A percentile compares a stretch with the other conserved stretches of the same genome.
Evolutionary conservation across 1,284 basidiomycete genomes (phyloP).

Genomic region (Phellinidium pouzarii): DNA sequence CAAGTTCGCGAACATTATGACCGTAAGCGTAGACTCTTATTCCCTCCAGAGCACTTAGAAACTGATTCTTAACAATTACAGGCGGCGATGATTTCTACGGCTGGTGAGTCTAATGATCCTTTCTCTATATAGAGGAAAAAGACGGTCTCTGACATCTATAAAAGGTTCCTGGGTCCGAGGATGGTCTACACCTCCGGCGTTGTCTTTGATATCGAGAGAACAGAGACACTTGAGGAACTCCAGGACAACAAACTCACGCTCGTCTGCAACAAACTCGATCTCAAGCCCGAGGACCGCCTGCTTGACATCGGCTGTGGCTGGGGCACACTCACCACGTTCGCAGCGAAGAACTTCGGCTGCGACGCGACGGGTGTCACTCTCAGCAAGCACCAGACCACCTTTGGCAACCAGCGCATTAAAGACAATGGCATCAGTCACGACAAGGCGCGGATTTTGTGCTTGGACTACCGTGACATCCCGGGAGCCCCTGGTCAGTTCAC

Average conservation of each 20-base stretch:
- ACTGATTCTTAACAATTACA: slow-evolving; percentile 21
- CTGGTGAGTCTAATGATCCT: slow-evolving; percentile 48
- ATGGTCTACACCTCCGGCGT: slow-evolving; percentile 98
- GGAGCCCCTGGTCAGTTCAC: slow-evolving; percentile 74
- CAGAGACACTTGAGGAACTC: slow-evolving; percentile 89
- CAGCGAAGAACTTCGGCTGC: slow-evolving; percentile 94
- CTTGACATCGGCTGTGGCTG: slow-evolving; percentile 97
- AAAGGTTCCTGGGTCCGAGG: slow-evolving; percentile 86
- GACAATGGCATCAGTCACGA: slow-evolving; percentile 72
- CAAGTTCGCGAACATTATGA: slow-evolving; percentile 98
- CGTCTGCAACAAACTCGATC: slow-evolving; percentile 91
- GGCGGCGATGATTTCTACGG: slow-evolving; percentile 90
- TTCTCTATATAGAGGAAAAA: slow-evolving; percentile 23
- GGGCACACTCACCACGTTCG: slow-evolving; percentile 94
- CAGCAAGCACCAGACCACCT: slow-evolving; percentile 84
- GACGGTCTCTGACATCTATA: not conserved
- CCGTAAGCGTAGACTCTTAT: slow-evolving; percentile 40
- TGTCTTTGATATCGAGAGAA: slow-evolving; percentile 64
- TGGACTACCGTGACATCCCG: slow-evolving; percentile 93
- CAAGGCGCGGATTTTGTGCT: slow-evolving; percentile 88
- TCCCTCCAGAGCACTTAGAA: not conserved
- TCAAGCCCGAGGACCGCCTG: slow-evolving; percentile 77
- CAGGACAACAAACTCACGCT: slow-evolving; percentile 98
- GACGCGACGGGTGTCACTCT: slow-evolving; percentile 96
- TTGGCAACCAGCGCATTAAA: slow-evolving; percentile 85